phyloP scores from a whole-genome alignment of 164 flowering plant genomes.

The Aristolochia californica region DNA sequence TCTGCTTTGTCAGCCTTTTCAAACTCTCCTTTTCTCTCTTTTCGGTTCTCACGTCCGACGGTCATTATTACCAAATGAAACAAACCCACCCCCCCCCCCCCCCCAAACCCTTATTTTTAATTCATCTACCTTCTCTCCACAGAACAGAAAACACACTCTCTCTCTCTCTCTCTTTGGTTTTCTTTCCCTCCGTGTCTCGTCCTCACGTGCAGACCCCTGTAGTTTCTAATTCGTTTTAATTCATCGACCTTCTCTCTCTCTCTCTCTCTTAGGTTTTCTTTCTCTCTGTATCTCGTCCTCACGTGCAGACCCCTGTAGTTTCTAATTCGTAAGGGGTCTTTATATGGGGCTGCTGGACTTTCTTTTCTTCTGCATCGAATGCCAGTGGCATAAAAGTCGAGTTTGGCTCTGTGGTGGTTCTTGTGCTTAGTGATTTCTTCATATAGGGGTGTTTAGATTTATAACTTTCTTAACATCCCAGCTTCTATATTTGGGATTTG shows the following conservation, averaged over 20 bases:
- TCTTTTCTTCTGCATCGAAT: not conserved
- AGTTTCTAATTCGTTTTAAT: constrained; percentile 7
- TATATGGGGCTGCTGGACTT: constrained; percentile 9
- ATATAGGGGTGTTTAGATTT: constrained; percentile 3
- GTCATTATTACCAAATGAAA: constrained; percentile 30
- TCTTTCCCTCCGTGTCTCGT: not conserved
- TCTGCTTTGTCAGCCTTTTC: constrained; percentile 23
- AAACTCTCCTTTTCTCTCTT: constrained; percentile 14
- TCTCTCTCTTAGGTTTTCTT: not conserved
- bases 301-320: constrained; percentile 36
- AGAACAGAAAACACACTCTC: not conserved
- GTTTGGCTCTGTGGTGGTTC: constrained; percentile 11
- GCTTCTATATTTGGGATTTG: not conserved
- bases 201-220: constrained; percentile 39
- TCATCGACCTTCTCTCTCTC: not conserved
- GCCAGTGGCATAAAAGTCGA: constrained; percentile 4
- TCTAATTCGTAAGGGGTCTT: constrained; percentile 11
- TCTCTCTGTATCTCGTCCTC: constrained; percentile 7
- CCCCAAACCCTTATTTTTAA: not conserved
- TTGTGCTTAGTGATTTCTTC: constrained; percentile 1
- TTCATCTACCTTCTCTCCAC: not conserved
- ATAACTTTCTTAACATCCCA: not conserved
- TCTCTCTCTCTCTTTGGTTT: not conserved
- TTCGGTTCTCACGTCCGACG: constrained; percentile 17
- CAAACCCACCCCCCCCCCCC: not conserved